Evolutionary conservation across 2,329 filamentous ascomycete species (phyloP).

Genomic region (Elsinoe perseae): DNA sequence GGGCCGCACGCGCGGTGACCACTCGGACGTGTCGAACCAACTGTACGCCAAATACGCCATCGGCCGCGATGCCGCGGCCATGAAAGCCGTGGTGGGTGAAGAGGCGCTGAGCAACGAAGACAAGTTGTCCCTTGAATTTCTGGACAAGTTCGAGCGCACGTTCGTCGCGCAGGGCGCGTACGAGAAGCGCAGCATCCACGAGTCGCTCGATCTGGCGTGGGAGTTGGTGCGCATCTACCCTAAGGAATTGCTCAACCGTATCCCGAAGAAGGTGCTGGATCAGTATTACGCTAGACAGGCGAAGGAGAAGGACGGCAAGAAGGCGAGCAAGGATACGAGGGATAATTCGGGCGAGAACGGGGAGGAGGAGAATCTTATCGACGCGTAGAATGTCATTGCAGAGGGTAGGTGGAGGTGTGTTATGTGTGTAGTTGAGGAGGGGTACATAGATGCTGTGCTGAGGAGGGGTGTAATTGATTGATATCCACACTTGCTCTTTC

Average conservation of each 20-base stretch:
- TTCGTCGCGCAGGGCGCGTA: conserved; percentile 92
- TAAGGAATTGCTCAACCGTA: conserved; percentile 92
- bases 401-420: conserved; percentile 6
- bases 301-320: conserved; percentile 38
- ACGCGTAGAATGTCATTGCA: conserved; percentile 17
- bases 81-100: conserved; percentile 99
- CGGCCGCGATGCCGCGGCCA: conserved; percentile 92
- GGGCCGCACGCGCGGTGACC: conserved; percentile 91
- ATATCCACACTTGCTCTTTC: background rate
- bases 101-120: conserved; percentile 93
- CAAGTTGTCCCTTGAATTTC: conserved; percentile 94
- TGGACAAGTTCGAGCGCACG: conserved; percentile 95
- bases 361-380: conserved; percentile 22
- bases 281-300: conserved; percentile 43
- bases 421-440: background rate
- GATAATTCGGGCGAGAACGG: conserved; percentile 29
- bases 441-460: background rate
- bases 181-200: conserved; percentile 83
- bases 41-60: conserved; percentile 99
- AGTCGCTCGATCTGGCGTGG: conserved; percentile 94
- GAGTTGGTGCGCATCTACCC: conserved; percentile 93
- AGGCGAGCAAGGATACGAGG: conserved; percentile 22
- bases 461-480: background rate
- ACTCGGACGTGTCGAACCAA: conserved; percentile 98
- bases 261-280: conserved; percentile 47